Evolutionary conservation across 2,329 filamentous ascomycete species (phyloP), one percentile per base, ranked within the genome.

Genomic region (Alternaria atra): DNA sequence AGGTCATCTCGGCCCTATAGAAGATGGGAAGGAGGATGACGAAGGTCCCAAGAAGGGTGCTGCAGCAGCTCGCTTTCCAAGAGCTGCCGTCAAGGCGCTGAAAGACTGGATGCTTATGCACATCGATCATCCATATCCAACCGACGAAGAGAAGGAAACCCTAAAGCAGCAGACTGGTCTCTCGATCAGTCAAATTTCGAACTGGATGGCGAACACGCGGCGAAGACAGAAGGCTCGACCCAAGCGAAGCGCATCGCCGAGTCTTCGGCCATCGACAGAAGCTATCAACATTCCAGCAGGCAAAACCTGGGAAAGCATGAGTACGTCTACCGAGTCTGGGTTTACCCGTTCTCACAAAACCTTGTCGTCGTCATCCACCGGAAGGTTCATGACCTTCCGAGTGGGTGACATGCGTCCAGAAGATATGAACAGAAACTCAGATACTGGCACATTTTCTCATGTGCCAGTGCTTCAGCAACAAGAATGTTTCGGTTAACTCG

Each of bases 171-270:
- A 91, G 69, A 97, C 93, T 1, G 92, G 93, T 7, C 84, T 97
- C 40, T 93, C 88, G 76, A 88, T 92, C 71, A 90, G 86, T 13
- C 94, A 97, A 73, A 94, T 97, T 69, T 90, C 90, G 10, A 97
- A 96, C 76, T 97, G 93, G 93, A 87, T 97, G 47, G 93, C 93
- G 60, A 97, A 97, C 78, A 93, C 93, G 58, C 89, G 93, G 43
- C 88, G 93, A 58, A 86, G 93, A 64, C 90, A 91, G 70, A 97
- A 97, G 81, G 88, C 91, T 55, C 87, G 89, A 48, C 83, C 87
- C 2, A 88, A 87, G 47, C 85, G 90, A 65, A 88, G 87, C 30
- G 87, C 85, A 17, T 94, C 92, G 5, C 91, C 92, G 1, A 87
- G 90, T 67, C 81, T 90, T 46, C 85, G 87, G 27, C 85, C 84